These are phyloP conservation scores for Ilyonectria sp. DNA, from an alignment of 2,329 filamentous ascomycete genomes.

Conservation along the genomic window DNA sequence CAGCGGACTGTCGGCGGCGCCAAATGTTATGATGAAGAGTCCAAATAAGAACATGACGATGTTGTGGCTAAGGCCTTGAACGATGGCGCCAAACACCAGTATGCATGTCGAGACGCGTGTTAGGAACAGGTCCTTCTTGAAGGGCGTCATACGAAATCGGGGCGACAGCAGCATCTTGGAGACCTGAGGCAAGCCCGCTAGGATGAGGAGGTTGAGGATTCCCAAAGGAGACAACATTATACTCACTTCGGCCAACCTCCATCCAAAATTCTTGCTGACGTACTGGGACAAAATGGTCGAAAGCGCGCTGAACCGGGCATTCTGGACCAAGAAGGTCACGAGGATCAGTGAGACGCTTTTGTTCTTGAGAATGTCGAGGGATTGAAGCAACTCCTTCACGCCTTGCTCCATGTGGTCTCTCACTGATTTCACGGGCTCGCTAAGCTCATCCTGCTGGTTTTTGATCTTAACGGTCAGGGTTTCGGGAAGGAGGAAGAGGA, in stretches of 20 bases:
- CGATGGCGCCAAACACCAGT: conserved; percentile 51
- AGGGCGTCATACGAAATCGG: conserved; percentile 53
- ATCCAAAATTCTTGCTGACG: conserved; percentile 61
- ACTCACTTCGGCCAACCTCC: conserved; percentile 59
- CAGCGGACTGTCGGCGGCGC: conserved; percentile 56
- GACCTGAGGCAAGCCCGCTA: conserved; percentile 55
- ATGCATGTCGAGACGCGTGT: conserved; percentile 53
- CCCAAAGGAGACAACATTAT: conserved; percentile 59
- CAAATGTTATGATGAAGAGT: conserved; percentile 56
- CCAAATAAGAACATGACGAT: conserved; percentile 55
- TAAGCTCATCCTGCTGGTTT: conserved; percentile 27
- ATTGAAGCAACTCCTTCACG: conserved; percentile 51
- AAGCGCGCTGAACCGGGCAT: conserved; percentile 55
- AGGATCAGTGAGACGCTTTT: conserved; percentile 56
- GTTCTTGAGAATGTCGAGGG: conserved; percentile 54
- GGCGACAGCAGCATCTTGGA: conserved; percentile 51
- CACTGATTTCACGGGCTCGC: conserved; percentile 39
- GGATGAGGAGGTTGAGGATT: conserved; percentile 56
- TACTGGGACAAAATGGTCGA: conserved; percentile 57
- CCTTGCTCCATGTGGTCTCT: conserved; percentile 50
- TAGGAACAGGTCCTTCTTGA: conserved; percentile 57
- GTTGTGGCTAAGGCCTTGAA: conserved; percentile 54
- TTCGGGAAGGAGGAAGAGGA: conserved; percentile 58
- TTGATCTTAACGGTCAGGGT: conserved; percentile 52
- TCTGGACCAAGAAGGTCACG: conserved; percentile 56